Percentiles rank a stretch among this genome's conserved stretches.
These are phyloP conservation scores for Tilletia indica DNA, from an alignment of 1,284 basidiomycete species.

Conservation along the genomic window DNA sequence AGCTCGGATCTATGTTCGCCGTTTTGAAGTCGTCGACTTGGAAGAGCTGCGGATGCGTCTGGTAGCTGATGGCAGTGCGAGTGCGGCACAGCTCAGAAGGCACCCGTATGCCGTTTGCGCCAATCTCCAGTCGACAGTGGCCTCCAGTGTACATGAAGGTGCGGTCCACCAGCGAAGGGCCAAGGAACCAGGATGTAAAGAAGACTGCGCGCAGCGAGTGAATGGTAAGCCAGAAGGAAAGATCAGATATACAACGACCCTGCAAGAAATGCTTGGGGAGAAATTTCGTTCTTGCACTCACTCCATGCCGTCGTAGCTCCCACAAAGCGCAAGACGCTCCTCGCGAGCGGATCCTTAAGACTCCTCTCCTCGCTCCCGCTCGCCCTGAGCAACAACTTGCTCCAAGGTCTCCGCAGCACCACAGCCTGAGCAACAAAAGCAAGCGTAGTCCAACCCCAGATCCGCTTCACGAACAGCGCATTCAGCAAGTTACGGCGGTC, in stretches of 20 bases:
- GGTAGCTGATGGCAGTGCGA: conserved; percentile 61
- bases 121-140: conserved; percentile 61
- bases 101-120: neutral
- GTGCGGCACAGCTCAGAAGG: conserved; percentile 27
- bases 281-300: conserved; percentile 57
- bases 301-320: conserved; percentile 71
- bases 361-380: neutral
- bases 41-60: conserved; percentile 70
- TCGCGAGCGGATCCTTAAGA: conserved; percentile 18
- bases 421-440: conserved; percentile 27
- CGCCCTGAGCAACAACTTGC: conserved; percentile 20
- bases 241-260: neutral
- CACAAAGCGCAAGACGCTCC: conserved; percentile 64
- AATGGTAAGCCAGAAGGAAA: too few species aligned
- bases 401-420: conserved; percentile 21
- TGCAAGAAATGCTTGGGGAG: too few species aligned
- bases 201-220: conserved; percentile 16
- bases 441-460: conserved; percentile 80
- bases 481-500: conserved; percentile 80
- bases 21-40: conserved; percentile 28
- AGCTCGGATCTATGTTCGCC: conserved; percentile 15
- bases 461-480: conserved; percentile 79
- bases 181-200: conserved; percentile 83
- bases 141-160: conserved; percentile 75
- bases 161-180: conserved; percentile 76